Base-by-base conservation (phyloP, 371 early-diverging fungal genomes). In the Blyttiomyces sp. region DNA sequence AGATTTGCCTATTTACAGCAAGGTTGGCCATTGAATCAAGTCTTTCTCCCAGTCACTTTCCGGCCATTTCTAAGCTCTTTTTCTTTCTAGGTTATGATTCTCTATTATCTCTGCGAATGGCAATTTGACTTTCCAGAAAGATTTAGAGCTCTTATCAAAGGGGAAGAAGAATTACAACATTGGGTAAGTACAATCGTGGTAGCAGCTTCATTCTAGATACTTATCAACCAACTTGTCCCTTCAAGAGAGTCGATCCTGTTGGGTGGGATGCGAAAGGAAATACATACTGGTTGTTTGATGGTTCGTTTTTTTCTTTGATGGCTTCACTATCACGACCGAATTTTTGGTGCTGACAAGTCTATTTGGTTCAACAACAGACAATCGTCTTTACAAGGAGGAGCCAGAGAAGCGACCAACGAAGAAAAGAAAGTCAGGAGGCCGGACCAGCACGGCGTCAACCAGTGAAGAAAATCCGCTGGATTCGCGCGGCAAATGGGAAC, bases 261-360 rank as follows among this genome's bases (percentile, higher is more conserved):
- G 89, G 89, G 2, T 81, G 64, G 59, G 88, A 89, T 61, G 74
- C 81, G 9, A 73, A 75, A 33, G 87, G 87, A 4, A 79, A 80
- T 42, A 81, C 76, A n/a, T 88, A 84, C 64, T 89, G 86, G 86
- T 66, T 89, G 11, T 89, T 89, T 74, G 89, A 89, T 76, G 89
- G 87, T 86, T 24, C n/a, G 54, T 44, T 34, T 33, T 36, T 42
- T 16, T 23, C 26, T 17, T 13, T 45, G 46, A 13, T n/a, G 35
- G 23, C 42, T 24, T 39, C 21, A 43, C 35, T 35, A 58, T 4
- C 59, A 17, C 21, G 13, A 16, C 48, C n/a, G 1, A 4, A 16
- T 24, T 30, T 33, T 23, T 19, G 5, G n/a, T n/a, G n/a, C n/a
- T n/a, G n/a, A n/a, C n/a, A n/a, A n/a, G n/a, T n/a, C n/a, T n/a